A percentile compares a stretch with the other conserved stretches of the same genome.
Evolutionary conservation across 768 basidiomycete species (phyloP).

Genomic region (Suillus luteus): DNA sequence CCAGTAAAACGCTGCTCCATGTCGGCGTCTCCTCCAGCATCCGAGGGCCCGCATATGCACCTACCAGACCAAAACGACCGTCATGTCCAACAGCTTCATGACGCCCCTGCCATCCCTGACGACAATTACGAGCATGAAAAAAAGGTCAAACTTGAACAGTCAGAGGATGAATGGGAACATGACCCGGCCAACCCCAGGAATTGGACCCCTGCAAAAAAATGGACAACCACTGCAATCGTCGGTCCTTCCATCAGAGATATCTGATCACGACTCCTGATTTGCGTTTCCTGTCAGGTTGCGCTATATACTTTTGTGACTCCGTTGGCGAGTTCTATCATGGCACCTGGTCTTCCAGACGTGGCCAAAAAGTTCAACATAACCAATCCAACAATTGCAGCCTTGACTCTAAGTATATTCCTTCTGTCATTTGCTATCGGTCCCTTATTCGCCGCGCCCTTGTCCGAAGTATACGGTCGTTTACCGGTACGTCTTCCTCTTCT

Average conservation of each 20-base stretch:
- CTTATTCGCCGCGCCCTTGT: not conserved
- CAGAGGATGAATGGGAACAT: not conserved
- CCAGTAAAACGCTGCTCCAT: not conserved
- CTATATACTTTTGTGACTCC: not conserved
- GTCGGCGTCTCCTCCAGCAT: not conserved
- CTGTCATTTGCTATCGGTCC: not conserved
- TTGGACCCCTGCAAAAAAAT: not conserved
- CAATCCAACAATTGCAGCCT: not conserved
- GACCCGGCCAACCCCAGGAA: not conserved
- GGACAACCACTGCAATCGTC: not conserved
- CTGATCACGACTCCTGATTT: not conserved
- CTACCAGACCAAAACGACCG: not conserved
- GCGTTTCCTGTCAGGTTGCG: not conserved
- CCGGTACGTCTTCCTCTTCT: not conserved
- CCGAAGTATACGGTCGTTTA: constrained; percentile 28
- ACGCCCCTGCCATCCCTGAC: not conserved
- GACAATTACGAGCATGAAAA: not conserved
- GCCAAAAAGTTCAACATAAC: not conserved
- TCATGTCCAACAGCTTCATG: not conserved
- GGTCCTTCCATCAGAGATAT: not conserved
- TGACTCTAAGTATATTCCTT: not conserved
- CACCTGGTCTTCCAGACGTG: not conserved
- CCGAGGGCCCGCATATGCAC: not conserved
- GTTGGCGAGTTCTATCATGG: not conserved
- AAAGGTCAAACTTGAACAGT: not conserved